phyloP scores from a whole-genome alignment of 345 rosid species.

The Sisymbrium irio region DNA sequence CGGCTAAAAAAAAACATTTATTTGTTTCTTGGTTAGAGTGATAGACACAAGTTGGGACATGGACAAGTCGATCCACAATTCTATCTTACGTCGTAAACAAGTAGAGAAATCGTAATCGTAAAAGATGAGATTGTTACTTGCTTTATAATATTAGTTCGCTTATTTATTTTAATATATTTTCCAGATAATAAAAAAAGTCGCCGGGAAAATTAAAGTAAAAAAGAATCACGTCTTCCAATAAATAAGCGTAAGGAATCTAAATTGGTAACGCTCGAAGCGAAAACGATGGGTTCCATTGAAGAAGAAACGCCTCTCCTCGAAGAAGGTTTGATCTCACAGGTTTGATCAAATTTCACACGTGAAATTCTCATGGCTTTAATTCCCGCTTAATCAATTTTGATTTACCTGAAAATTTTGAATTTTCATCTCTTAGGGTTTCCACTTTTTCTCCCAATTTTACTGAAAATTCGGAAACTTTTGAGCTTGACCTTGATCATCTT shows the following conservation, averaged over 20 bases:
- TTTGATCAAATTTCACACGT: slow-evolving; percentile 28
- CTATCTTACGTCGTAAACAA: slow-evolving; percentile 14
- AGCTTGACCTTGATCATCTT: not conserved
- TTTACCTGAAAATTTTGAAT: not conserved
- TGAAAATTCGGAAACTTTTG: not conserved
- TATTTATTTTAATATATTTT: not conserved
- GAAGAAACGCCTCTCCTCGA: slow-evolving; percentile 57
- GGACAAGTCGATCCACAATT: slow-evolving; percentile 6
- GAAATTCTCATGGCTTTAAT: not conserved
- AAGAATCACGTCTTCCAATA: slow-evolving; percentile 12
- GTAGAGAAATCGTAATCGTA: slow-evolving; percentile 1
- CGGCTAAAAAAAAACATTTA: not conserved
- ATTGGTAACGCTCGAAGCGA: not conserved
- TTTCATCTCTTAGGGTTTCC: not conserved
- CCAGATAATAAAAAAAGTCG: not conserved
- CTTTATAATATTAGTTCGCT: not conserved
- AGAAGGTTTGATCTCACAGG: slow-evolving; percentile 46
- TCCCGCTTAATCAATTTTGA: not conserved
- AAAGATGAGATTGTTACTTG: not conserved
- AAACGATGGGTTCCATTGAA: slow-evolving; percentile 53
- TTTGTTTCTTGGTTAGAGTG: not conserved
- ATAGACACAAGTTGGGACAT: slow-evolving; percentile 25
- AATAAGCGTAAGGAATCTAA: slow-evolving; percentile 29
- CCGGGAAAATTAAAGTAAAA: slow-evolving; percentile 13
- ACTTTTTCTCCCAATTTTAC: not conserved